Evolutionary conservation across 768 basidiomycete species (phyloP).

Genomic region (Neoboletus subvelutipes): DNA sequence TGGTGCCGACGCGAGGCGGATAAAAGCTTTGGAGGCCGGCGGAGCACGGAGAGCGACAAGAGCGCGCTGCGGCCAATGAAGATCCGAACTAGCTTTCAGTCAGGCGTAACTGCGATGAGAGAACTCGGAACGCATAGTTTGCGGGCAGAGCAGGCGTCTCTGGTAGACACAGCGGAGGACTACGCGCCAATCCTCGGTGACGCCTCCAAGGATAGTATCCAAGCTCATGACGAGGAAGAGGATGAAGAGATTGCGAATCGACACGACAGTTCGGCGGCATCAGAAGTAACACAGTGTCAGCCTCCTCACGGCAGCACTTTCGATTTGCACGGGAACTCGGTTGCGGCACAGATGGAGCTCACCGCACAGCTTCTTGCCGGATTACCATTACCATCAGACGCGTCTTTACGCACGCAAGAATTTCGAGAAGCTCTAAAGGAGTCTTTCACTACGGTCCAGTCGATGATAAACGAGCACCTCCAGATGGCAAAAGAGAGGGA

Average conservation of each 20-base stretch:
- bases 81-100: conserved; percentile 33
- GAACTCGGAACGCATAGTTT: conserved; percentile 26
- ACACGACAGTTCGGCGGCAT: conserved; percentile 47
- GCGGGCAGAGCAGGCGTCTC: conserved; percentile 25
- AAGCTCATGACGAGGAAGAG: conserved; percentile 29
- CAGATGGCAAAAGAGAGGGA: conserved; percentile 77
- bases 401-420: conserved; percentile 29
- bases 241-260: conserved; percentile 34
- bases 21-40: conserved; percentile 30
- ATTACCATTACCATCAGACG: conserved; percentile 35
- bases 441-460: conserved; percentile 55
- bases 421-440: conserved; percentile 57
- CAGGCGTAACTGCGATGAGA: conserved; percentile 22
- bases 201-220: conserved; percentile 20
- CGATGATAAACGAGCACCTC: conserved; percentile 64
- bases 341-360: conserved; percentile 76
- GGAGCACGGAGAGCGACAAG: conserved; percentile 51
- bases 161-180: conserved; percentile 23
- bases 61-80: conserved; percentile 34
- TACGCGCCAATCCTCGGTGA: not conserved
- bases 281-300: conserved; percentile 36
- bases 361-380: conserved; percentile 61
- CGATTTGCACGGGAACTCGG: conserved; percentile 67
- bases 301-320: conserved; percentile 63
- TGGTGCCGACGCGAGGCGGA: conserved; percentile 52